Percentiles rank a stretch among this genome's conserved stretches.
phyloP scores from a whole-genome alignment of 164 flowering plant species.

The Malania oleifera region DNA sequence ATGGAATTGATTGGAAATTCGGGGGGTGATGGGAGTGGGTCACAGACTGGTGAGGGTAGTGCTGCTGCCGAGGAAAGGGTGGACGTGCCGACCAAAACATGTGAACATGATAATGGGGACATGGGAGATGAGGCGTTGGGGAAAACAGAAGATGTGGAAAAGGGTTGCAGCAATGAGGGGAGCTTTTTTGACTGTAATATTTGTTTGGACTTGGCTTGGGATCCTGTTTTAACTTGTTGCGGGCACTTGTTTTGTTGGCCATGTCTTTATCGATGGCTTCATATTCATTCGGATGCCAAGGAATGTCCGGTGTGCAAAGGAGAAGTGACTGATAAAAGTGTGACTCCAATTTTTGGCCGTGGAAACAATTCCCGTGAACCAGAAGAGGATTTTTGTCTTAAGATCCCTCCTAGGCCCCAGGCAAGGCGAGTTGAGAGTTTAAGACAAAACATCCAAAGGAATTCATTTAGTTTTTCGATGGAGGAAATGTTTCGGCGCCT shows the following conservation, averaged over 20 bases:
- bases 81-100: slow-evolving; percentile 29
- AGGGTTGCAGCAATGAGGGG: slow-evolving; percentile 33
- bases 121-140: slow-evolving; percentile 29
- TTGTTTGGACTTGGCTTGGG: slow-evolving; percentile 62
- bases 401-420: slow-evolving; percentile 61
- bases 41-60: slow-evolving; percentile 64
- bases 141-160: slow-evolving; percentile 36
- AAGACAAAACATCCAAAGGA: slow-evolving; percentile 56
- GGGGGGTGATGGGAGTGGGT: slow-evolving; percentile 23
- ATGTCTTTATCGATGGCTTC: slow-evolving; percentile 64
- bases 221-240: slow-evolving; percentile 72
- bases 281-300: slow-evolving; percentile 53
- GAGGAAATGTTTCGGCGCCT: slow-evolving; percentile 74
- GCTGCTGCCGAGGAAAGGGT: slow-evolving; percentile 34
- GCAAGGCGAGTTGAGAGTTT: slow-evolving; percentile 65
- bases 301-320: slow-evolving; percentile 84
- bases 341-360: slow-evolving; percentile 73
- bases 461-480: slow-evolving; percentile 39
- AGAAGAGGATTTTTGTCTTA: slow-evolving; percentile 39
- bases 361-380: slow-evolving; percentile 32
- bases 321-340: slow-evolving; percentile 50
- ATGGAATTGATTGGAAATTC: slow-evolving; percentile 30
- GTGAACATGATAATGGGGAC: slow-evolving; percentile 34
- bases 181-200: slow-evolving; percentile 68
- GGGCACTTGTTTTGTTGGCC: slow-evolving; percentile 81